Evolutionary conservation across 345 rosid genomes (phyloP), one percentile per base, ranked within the genome.

Genomic region (Lumnitzera racemosa): DNA sequence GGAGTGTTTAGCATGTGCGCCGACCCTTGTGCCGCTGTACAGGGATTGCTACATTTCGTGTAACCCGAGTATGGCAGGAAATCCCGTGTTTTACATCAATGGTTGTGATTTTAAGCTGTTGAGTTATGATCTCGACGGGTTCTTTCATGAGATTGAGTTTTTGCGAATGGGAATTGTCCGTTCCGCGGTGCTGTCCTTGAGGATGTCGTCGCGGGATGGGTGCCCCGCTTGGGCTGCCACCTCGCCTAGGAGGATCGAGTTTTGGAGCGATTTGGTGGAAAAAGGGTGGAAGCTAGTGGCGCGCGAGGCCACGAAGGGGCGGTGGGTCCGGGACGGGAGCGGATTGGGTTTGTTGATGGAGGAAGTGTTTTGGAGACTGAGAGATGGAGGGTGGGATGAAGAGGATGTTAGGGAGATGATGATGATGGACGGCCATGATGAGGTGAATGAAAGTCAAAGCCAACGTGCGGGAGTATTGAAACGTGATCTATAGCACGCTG

Each of bases 211-310:
- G 1, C 60, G 23, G 57, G 25, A 61, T 24, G 68, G 63, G 13
- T 63, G 61, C 63, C 91, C 91, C 11, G 85, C 76, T 13, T 86
- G 87, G 90, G 84, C 75, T 61, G 83, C 86, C 0, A 81, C 71
- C 2, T 62, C 47, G 17, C 68, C 81, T 0, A 52, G 86, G 20
- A 69, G 59, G 67, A 72, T 91, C 13, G 85, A 78, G 31, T 81
- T 88, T 52, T 91, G 96, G 98, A 84, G 83, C 41, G 98, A 83
- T 11, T 81, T 66, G 72, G 95, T 86, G 50, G 91, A 84, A 76
- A 78, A 54, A 46, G 95, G 94, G 59, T 49, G 74, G 72, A 61
- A 54, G 9, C 36, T 56, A 65, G 67, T 53, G 65, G 74, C 68
- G 67, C 73, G 77, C 66, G 76, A n/a, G 2, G 62, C 9, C 16